phyloP scores from a whole-genome alignment of 1,139 yeast genomes.

The Schwanniomyces etchellsii region DNA sequence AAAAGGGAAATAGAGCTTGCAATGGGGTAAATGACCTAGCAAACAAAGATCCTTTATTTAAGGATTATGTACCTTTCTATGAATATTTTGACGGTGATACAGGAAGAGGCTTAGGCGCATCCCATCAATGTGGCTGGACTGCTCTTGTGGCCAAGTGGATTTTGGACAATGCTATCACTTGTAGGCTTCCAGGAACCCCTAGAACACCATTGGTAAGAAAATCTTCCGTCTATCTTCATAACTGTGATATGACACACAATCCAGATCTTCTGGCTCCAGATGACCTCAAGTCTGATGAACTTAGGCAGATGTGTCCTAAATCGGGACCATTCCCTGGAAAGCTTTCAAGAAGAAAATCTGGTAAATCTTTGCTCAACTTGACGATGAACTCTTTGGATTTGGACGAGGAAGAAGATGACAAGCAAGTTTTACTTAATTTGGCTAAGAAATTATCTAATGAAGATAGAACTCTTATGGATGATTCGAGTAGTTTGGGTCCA shows the following conservation, averaged over 20 bases:
- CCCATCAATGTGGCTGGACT: conserved; percentile 98
- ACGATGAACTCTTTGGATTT: conserved; percentile 64
- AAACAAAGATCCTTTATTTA: conserved; percentile 68
- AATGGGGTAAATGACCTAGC: conserved; percentile 63
- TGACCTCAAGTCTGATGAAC: conserved; percentile 4
- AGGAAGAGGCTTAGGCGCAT: conserved; percentile 91
- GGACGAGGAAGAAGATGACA: conserved; percentile 50
- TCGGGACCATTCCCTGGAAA: conserved; percentile 52
- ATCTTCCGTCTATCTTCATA: conserved; percentile 22
- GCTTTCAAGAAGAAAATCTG: conserved; percentile 61
- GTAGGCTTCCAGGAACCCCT: conserved; percentile 49
- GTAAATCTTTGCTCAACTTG: conserved; percentile 61
- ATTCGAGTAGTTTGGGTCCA: conserved; percentile 15
- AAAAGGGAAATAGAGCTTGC: conserved; percentile 69
- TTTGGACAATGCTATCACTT: conserved; percentile 81
- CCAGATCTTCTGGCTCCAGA: too few species aligned
- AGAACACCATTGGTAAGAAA: conserved; percentile 34
- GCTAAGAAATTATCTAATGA: conserved; percentile 12
- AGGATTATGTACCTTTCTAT: conserved; percentile 73
- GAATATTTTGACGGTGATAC: conserved; percentile 96
- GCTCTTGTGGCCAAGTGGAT: conserved; percentile 91
- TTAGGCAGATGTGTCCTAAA: conserved; percentile 33
- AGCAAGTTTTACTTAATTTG: conserved; percentile 3
- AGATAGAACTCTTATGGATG: too few species aligned
- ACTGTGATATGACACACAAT: conserved; percentile 17